phyloP scores from a whole-genome alignment of 1,139 yeast species.

The Debaryomycetaceae sp. region DNA sequence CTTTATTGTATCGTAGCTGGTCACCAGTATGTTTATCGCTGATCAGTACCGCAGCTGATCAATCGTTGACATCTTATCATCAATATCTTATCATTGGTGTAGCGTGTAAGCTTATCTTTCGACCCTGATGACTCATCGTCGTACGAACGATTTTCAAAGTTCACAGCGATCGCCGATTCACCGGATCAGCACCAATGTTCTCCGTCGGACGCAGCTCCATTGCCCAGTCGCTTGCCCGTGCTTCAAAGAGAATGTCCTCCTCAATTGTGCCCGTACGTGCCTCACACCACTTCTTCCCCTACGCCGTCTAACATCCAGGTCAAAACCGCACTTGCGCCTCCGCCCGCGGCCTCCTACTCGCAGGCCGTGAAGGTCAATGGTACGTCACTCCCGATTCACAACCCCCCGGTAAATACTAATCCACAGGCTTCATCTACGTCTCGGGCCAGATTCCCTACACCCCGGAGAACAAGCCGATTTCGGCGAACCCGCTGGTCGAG shows the following conservation, averaged over 20 bases:
- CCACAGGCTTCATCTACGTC: constrained; percentile 63
- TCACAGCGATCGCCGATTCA: too few species aligned
- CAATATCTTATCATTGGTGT: too few species aligned
- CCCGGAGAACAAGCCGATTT: constrained; percentile 69
- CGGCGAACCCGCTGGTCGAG: constrained; percentile 53
- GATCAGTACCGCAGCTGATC: too few species aligned
- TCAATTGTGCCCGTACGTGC: constrained; percentile 11
- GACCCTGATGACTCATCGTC: too few species aligned
- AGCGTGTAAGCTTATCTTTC: too few species aligned
- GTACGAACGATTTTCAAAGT: too few species aligned
- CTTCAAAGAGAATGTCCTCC: constrained; percentile 9
- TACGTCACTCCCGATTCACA: constrained; percentile 16
- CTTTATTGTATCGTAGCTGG: too few species aligned
- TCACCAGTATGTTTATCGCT: too few species aligned
- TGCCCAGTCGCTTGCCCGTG: constrained; percentile 7
- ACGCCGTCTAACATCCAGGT: constrained; percentile 27
- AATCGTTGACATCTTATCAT: too few species aligned
- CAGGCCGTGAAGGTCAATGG: constrained; percentile 87
- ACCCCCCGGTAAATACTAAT: constrained; percentile 11
- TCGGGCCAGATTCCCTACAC: constrained; percentile 95
- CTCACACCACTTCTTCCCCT: too few species aligned
- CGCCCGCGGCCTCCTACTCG: constrained; percentile 91
- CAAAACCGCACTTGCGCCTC: constrained; percentile 72
- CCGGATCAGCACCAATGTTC: too few species aligned
- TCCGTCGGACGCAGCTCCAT: constrained; percentile 13